Conservation (phyloP, 2,329 filamentous ascomycete genomes). For the Ascochyta rabiei region DNA sequence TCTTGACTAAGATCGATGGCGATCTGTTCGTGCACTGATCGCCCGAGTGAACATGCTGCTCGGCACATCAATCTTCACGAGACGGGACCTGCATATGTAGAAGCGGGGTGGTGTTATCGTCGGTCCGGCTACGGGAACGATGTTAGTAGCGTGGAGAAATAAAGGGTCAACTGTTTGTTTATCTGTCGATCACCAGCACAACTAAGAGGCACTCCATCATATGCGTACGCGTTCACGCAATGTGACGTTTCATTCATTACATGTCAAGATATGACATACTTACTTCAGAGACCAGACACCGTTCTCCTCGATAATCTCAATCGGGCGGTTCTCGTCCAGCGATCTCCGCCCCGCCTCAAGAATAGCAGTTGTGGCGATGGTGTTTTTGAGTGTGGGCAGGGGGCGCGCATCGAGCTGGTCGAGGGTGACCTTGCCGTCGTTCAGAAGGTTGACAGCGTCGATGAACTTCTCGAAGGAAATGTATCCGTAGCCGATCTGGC, state of each 20-base stretch:
- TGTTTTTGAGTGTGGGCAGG: conserved; percentile 85
- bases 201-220: too few species aligned
- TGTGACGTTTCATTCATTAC: conserved; percentile 6
- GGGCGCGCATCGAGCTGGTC: conserved; percentile 80
- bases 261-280: conserved; percentile 3
- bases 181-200: not conserved
- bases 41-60: not conserved
- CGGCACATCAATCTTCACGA: not conserved
- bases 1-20: not conserved
- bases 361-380: conserved; percentile 89
- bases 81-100: not conserved
- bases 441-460: conserved; percentile 80
- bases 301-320: conserved; percentile 72
- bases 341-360: conserved; percentile 84
- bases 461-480: conserved; percentile 96
- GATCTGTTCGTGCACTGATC: conserved; percentile 6
- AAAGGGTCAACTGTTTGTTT: conserved; percentile 1
- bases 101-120: conserved; percentile 6
- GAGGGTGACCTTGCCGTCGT: conserved; percentile 73
- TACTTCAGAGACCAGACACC: conserved; percentile 72
- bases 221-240: not conserved
- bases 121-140: conserved; percentile 3
- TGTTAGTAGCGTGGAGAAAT: conserved; percentile 1
- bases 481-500: conserved; percentile 91
- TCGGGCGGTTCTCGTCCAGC: conserved; percentile 79